These are phyloP conservation scores for Sphagnum magellanicum DNA, from an alignment of 228 moss, liverwort and hornwort species.

Conservation along the genomic window DNA sequence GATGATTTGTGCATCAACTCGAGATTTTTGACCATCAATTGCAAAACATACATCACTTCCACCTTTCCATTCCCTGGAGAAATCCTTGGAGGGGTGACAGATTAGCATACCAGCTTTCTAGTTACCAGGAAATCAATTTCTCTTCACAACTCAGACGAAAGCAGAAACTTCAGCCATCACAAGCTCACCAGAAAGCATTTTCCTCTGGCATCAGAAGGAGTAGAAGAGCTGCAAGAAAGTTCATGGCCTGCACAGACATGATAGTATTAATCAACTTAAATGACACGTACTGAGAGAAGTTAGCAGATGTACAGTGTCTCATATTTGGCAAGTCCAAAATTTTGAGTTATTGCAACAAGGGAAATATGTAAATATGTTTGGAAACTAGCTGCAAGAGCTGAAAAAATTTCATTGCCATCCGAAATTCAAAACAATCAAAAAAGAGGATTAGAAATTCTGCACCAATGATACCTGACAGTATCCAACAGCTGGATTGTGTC, in stretches of 20 bases:
- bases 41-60: too few species aligned
- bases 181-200: conserved; percentile 74
- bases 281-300: conserved; percentile 13
- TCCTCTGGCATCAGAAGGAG: conserved; percentile 91
- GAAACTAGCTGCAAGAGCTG: too few species aligned
- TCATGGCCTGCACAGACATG: conserved; percentile 65
- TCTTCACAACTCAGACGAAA: too few species aligned
- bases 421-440: neutral
- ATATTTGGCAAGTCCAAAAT: too few species aligned
- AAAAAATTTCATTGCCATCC: neutral
- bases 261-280: neutral
- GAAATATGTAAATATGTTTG: too few species aligned
- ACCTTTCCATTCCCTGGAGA: too few species aligned
- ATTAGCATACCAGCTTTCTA: too few species aligned
- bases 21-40: neutral
- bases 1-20: neutral
- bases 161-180: too few species aligned
- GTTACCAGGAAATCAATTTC: too few species aligned
- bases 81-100: too few species aligned
- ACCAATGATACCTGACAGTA: conserved; percentile 70
- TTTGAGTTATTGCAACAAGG: too few species aligned
- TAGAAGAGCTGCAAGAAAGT: conserved; percentile 86
- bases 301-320: too few species aligned
- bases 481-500: conserved; percentile 68
- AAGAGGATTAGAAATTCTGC: conserved; percentile 38